phyloP scores from a whole-genome alignment of 78 protist genomes.

The Dictyostelium discoideum region dicty_2.7 NC_007089.4:2142001-2142500 shows the following conservation, averaged over 20 bases:
- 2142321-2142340: not conserved
- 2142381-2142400: constrained; percentile 14
- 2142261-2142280: not conserved
- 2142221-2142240: too few relatives aligned
- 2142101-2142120: not conserved
- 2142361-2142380: constrained; percentile 28
- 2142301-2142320: constrained; percentile 32
- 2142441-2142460: constrained; percentile 1
- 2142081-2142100: not conserved
- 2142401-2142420: not conserved
- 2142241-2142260: too few relatives aligned
- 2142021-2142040: not conserved
- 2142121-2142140: not conserved
- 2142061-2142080: not conserved
- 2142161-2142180: not conserved
- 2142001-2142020: not conserved
- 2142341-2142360: not conserved
- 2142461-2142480: constrained; percentile 1
- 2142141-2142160: not conserved
- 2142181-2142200: too few relatives aligned
- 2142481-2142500: not conserved
- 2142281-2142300: constrained; percentile 29
- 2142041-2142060: too few relatives aligned
- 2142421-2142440: constrained; percentile 14
- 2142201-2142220: not conserved